A percentile compares a stretch with the other conserved stretches of the same genome.
phyloP scores from a whole-genome alignment of 1,284 basidiomycete species.

The Microbotryomycetes sp. region DNA sequence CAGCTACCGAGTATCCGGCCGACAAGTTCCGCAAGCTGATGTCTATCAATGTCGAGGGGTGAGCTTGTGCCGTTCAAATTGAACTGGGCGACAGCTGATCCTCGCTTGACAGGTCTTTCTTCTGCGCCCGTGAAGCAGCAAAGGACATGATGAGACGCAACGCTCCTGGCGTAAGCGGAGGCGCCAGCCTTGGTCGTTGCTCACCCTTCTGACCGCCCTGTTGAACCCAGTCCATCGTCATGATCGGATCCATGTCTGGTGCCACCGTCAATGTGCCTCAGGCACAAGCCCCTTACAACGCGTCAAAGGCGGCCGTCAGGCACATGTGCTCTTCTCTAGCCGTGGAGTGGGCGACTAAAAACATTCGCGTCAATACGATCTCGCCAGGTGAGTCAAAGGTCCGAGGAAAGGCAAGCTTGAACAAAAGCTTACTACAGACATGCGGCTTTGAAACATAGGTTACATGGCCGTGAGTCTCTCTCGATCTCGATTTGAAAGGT shows the following conservation, averaged over 20 bases:
- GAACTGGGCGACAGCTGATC: background rate
- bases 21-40: conserved; percentile 60
- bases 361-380: conserved; percentile 71
- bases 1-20: conserved; percentile 68
- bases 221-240: conserved; percentile 61
- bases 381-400: conserved; percentile 21
- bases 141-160: conserved; percentile 50
- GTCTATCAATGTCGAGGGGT: conserved; percentile 89
- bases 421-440: too few species aligned
- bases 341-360: conserved; percentile 80
- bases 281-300: conserved; percentile 91
- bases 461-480: conserved; percentile 37
- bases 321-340: conserved; percentile 80
- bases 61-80: conserved; percentile 10
- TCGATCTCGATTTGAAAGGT: background rate
- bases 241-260: conserved; percentile 80
- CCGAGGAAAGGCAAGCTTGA: too few species aligned
- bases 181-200: background rate
- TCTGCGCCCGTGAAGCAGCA: conserved; percentile 87
- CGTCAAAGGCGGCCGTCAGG: conserved; percentile 69
- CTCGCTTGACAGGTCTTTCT: conserved; percentile 51
- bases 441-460: too few species aligned
- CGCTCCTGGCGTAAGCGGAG: conserved; percentile 6
- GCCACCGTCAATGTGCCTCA: conserved; percentile 59
- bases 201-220: background rate